Conservation (phyloP, 2,329 filamentous ascomycete species). For the Diaporthe ilicicola region DNA sequence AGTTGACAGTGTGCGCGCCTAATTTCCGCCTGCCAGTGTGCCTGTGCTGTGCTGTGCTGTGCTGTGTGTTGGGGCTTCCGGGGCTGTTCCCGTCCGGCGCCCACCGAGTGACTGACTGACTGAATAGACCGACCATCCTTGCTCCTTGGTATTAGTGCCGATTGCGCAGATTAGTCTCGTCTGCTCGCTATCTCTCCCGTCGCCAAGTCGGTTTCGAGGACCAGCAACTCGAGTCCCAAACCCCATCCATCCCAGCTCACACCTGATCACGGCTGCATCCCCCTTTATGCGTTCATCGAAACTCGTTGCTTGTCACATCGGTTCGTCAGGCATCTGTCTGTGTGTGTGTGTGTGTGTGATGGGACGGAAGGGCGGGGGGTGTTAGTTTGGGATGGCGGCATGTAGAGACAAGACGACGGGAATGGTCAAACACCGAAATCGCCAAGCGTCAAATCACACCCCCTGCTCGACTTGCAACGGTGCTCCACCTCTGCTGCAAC, state of each 20-base stretch:
- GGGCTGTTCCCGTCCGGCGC: neutral
- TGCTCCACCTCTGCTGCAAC: constrained; percentile 13
- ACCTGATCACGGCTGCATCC: constrained; percentile 2
- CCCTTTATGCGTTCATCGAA: constrained; percentile 21
- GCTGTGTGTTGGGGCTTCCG: neutral
- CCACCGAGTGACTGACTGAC: constrained; percentile 1
- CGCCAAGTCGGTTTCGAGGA: neutral
- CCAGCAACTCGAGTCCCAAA: neutral
- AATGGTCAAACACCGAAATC: constrained; percentile 6
- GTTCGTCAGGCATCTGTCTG: constrained; percentile 1
- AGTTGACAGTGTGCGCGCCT: constrained; percentile 10
- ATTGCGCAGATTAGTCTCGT: constrained; percentile 16
- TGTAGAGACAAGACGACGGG: constrained; percentile 3
- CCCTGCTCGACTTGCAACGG: constrained; percentile 11
- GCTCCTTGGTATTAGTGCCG: neutral
- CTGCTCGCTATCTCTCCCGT: constrained; percentile 3
- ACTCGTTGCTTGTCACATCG: neutral
- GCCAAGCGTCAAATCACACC: constrained; percentile 19
- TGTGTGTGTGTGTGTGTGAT: neutral
- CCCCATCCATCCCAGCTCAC: neutral
- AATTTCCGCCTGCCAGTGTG: constrained; percentile 17
- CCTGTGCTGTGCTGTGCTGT: neutral
- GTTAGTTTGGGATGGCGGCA: neutral
- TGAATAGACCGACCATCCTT: neutral
- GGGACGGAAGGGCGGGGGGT: neutral